These are phyloP conservation scores for Dissoconium aciculare DNA, from an alignment of 2,329 filamentous ascomycete genomes.

Conservation along the genomic window DNA sequence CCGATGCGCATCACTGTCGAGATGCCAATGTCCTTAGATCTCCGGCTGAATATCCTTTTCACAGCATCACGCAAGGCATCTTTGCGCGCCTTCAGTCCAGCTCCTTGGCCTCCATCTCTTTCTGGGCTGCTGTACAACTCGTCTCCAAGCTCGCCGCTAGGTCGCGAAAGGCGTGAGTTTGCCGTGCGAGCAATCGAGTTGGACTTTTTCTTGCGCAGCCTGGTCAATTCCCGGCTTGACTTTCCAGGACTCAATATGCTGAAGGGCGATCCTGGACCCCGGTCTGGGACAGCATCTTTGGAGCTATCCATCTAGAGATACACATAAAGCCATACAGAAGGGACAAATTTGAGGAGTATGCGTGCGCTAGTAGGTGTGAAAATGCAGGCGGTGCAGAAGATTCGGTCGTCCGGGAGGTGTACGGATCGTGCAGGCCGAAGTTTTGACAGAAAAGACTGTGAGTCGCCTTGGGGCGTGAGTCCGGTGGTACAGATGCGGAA, in stretches of 20 bases:
- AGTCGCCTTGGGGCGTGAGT: too few relatives aligned
- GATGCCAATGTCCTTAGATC: slow-evolving; percentile 14
- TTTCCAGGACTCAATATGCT: too few relatives aligned
- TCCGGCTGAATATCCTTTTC: slow-evolving; percentile 24
- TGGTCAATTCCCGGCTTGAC: slow-evolving; percentile 11
- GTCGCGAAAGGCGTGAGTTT: neutral
- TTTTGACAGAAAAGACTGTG: too few relatives aligned
- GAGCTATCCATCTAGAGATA: slow-evolving; percentile 14
- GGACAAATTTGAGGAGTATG: neutral
- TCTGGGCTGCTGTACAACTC: slow-evolving; percentile 1
- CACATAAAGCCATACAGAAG: slow-evolving; percentile 16
- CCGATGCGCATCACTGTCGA: neutral
- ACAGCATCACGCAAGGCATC: slow-evolving; percentile 24
- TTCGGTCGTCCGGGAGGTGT: too few relatives aligned
- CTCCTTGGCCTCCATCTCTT: slow-evolving; percentile 7
- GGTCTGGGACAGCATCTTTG: slow-evolving; percentile 9
- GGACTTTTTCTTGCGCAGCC: slow-evolving; percentile 15
- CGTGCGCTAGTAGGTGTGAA: slow-evolving; percentile 2
- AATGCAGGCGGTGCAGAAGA: neutral
- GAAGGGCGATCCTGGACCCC: slow-evolving; percentile 7
- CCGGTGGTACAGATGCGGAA: too few relatives aligned
- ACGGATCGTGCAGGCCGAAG: too few relatives aligned
- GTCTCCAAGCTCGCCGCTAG: slow-evolving; percentile 1
- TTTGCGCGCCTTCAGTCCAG: slow-evolving; percentile 16
- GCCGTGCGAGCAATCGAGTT: slow-evolving; percentile 1